Conservation (phyloP, 2,329 filamentous ascomycete species). For the Stagonosporopsis cucurbitacearum region DNA sequence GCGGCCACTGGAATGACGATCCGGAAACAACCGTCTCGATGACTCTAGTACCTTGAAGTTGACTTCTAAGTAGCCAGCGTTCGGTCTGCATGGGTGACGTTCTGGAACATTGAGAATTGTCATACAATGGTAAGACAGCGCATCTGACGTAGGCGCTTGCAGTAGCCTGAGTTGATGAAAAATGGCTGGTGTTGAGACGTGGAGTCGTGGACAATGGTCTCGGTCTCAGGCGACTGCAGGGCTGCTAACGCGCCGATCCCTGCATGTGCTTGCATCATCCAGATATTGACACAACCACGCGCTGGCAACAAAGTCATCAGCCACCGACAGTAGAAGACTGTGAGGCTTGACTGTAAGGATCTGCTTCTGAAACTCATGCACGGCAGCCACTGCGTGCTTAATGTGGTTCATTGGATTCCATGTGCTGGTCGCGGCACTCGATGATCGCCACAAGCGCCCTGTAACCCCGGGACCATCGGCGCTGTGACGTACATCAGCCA, state of each 20-base stretch:
- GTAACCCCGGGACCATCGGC: slow-evolving; percentile 11
- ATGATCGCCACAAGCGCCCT: slow-evolving; percentile 17
- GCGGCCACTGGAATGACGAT: slow-evolving; percentile 21
- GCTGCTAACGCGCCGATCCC: slow-evolving; percentile 16
- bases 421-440: slow-evolving; percentile 4
- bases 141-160: slow-evolving; percentile 18
- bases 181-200: slow-evolving; percentile 2
- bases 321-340: neutral
- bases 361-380: slow-evolving; percentile 6
- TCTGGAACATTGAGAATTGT: slow-evolving; percentile 7
- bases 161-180: slow-evolving; percentile 16
- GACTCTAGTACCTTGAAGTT: neutral
- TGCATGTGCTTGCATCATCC: slow-evolving; percentile 10
- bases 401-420: slow-evolving; percentile 10
- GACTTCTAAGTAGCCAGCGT: neutral
- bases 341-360: neutral
- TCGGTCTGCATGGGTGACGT: neutral
- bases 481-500: slow-evolving; percentile 16
- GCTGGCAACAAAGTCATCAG: neutral
- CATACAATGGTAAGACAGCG: slow-evolving; percentile 9
- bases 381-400: slow-evolving; percentile 12
- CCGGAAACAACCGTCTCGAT: slow-evolving; percentile 13
- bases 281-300: slow-evolving; percentile 2
- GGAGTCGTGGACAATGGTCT: slow-evolving; percentile 8
- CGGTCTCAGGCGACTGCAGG: slow-evolving; percentile 6